Evolutionary conservation across 2,329 filamentous ascomycete genomes (phyloP).

Genomic region (Talaromyces pinophilus): DNA sequence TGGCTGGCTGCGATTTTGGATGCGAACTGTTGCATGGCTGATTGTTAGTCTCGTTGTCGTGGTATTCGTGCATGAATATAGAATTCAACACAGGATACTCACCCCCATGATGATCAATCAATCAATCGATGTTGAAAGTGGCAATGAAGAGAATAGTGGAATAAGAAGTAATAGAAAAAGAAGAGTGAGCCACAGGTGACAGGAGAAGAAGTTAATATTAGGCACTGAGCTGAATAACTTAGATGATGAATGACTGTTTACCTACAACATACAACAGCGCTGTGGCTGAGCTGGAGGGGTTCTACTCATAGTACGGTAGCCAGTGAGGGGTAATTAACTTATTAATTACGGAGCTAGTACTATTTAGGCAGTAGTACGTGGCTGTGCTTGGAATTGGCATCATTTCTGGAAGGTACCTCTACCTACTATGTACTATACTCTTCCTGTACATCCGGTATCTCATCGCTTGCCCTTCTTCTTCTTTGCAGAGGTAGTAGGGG

Average conservation of each 20-base stretch:
- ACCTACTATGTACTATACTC: background rate
- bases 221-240: background rate
- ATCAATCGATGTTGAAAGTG: background rate
- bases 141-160: background rate
- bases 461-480: slow-evolving; percentile 56
- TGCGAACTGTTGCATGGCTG: slow-evolving; percentile 35
- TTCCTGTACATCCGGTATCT: slow-evolving; percentile 8
- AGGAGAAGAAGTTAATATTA: background rate
- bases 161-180: background rate
- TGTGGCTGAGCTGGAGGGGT: slow-evolving; percentile 7
- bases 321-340: slow-evolving; percentile 3
- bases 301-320: background rate
- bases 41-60: background rate
- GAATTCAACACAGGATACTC: background rate
- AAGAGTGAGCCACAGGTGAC: background rate
- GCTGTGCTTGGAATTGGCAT: slow-evolving; percentile 7
- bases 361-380: background rate
- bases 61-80: background rate
- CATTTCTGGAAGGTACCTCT: background rate
- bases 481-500: slow-evolving; percentile 45
- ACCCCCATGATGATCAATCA: background rate
- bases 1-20: slow-evolving; percentile 45
- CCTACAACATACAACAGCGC: background rate
- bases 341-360: slow-evolving; percentile 5
- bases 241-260: background rate